phyloP scores from a whole-genome alignment of 1,139 yeast species.

The Candida glucosophila region DNA sequence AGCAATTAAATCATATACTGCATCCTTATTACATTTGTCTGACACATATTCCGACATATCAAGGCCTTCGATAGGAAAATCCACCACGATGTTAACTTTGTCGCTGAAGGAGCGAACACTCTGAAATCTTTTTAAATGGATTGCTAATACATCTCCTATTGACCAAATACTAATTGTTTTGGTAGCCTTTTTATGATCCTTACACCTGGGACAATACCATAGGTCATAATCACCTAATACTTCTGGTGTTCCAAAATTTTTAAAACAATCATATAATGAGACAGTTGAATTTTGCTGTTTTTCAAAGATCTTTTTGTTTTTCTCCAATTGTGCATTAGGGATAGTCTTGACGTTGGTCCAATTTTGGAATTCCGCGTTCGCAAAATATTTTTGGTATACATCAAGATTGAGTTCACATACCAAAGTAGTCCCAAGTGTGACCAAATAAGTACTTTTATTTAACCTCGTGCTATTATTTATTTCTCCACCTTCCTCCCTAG shows the following conservation, averaged over 20 bases:
- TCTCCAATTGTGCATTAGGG: slow-evolving; percentile 46
- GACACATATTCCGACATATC: slow-evolving; percentile 57
- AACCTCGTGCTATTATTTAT: slow-evolving; percentile 1
- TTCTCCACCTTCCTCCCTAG: slow-evolving; percentile 10
- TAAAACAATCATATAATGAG: slow-evolving; percentile 69
- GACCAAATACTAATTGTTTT: slow-evolving; percentile 89
- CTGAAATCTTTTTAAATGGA: slow-evolving; percentile 86
- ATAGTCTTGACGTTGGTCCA: slow-evolving; percentile 47
- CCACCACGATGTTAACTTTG: slow-evolving; percentile 76
- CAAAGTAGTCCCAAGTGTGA: slow-evolving; percentile 38
- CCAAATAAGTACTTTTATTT: slow-evolving; percentile 15
- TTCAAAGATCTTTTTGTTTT: slow-evolving; percentile 29
- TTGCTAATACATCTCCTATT: slow-evolving; percentile 81
- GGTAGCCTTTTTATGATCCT: slow-evolving; percentile 84
- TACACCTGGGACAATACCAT: slow-evolving; percentile 91
- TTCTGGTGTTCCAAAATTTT: slow-evolving; percentile 72
- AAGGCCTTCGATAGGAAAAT: slow-evolving; percentile 79
- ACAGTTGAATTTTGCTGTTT: slow-evolving; percentile 41
- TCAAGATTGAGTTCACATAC: slow-evolving; percentile 66
- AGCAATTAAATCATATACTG: slow-evolving; percentile 82
- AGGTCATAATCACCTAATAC: slow-evolving; percentile 81
- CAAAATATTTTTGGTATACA: slow-evolving; percentile 42
- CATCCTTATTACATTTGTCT: slow-evolving; percentile 28
- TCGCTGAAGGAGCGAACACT: slow-evolving; percentile 81
- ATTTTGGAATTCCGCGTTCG: slow-evolving; percentile 34